phyloP scores from a whole-genome alignment of 768 basidiomycete genomes.

The Roridomyces roridus region DNA sequence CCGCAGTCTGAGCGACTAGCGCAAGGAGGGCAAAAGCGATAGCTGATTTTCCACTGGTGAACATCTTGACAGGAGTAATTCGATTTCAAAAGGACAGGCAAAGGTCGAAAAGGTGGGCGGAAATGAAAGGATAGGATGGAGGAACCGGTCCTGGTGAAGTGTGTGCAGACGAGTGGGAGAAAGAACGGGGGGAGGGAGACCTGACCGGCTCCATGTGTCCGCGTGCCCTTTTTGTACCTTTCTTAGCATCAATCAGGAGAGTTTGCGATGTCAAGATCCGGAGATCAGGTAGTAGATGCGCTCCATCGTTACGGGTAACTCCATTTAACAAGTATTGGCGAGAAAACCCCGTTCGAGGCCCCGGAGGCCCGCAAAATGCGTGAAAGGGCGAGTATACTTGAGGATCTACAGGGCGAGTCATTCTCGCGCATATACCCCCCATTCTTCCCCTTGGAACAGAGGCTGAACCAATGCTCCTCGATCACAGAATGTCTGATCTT shows the following conservation, averaged over 20 bases:
- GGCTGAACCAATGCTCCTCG: no score
- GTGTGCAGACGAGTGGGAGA: neutral
- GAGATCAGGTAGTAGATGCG: slow-evolving; percentile 8
- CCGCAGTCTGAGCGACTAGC: slow-evolving; percentile 21
- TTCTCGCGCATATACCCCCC: no score
- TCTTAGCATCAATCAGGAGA: neutral
- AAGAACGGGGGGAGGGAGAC: slow-evolving; percentile 15
- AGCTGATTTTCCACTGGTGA: slow-evolving; percentile 23
- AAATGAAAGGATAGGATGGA: slow-evolving; percentile 15
- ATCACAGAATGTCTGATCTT: no score
- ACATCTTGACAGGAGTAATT: slow-evolving; percentile 13
- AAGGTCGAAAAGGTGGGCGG: no score
- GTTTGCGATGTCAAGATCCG: slow-evolving; percentile 20
- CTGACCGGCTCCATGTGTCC: neutral
- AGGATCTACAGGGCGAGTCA: no score
- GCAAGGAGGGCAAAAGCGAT: slow-evolving; percentile 20
- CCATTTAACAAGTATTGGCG: neutral
- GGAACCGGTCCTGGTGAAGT: slow-evolving; percentile 25
- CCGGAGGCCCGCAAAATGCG: no score
- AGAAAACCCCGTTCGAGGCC: no score
- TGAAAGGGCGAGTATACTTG: no score
- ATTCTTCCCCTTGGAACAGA: no score
- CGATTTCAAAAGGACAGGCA: slow-evolving; percentile 5
- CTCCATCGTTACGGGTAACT: slow-evolving; percentile 16
- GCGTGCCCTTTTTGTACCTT: neutral